Evolutionary conservation across 139 green algal species (phyloP).

Genomic region (Coelastrella sp.): DNA sequence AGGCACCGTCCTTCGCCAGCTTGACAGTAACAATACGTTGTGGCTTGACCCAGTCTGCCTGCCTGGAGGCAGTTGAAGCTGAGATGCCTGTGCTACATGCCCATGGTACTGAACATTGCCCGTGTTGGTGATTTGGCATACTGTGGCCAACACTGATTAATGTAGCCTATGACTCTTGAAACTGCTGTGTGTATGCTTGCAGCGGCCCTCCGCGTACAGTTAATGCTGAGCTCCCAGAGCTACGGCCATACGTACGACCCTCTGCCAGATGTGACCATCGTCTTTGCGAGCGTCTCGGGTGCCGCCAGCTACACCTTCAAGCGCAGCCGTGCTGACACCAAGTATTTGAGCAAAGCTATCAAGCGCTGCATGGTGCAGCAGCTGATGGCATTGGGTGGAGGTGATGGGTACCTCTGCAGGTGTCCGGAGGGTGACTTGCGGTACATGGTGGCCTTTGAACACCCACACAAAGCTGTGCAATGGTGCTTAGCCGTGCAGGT

Average conservation of each 20-base stretch:
- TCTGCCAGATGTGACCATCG: slow-evolving; percentile 24
- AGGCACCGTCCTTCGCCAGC: background rate
- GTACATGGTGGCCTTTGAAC: slow-evolving; percentile 66
- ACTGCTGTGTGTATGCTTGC: background rate
- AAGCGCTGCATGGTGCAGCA: background rate
- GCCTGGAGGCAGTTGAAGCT: too few relatives aligned
- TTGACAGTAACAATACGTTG: background rate
- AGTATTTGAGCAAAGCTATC: slow-evolving; percentile 30
- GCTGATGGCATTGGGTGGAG: background rate
- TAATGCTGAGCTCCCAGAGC: background rate
- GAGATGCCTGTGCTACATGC: too few relatives aligned
- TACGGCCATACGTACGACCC: background rate
- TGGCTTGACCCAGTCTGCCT: too few relatives aligned
- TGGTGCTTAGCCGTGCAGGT: slow-evolving; percentile 64
- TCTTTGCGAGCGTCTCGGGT: slow-evolving; percentile 23
- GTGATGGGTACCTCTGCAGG: slow-evolving; percentile 61
- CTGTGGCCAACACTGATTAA: too few relatives aligned
- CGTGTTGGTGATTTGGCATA: too few relatives aligned
- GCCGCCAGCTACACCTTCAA: background rate
- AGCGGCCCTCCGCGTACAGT: slow-evolving; percentile 10
- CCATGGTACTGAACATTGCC: too few relatives aligned
- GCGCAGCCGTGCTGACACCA: background rate
- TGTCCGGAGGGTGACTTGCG: slow-evolving; percentile 48
- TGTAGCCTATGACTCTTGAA: too few relatives aligned
- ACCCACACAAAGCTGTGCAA: slow-evolving; percentile 49